phyloP scores from a whole-genome alignment of 305 asterid species.

The Andrographis paniculata region DNA sequence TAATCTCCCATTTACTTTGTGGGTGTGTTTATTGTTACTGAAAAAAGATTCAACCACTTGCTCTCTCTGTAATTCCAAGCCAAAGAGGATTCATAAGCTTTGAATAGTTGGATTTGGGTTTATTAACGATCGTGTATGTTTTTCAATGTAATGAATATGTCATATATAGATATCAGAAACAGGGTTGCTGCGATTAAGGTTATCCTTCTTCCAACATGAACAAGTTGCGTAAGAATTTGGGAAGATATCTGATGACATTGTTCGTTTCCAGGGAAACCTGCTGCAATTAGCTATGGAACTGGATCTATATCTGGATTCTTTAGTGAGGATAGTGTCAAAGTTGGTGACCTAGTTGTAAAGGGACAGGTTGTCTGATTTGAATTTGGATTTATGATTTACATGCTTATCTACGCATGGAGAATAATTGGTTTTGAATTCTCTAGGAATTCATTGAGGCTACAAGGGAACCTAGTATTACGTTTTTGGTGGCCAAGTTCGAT shows the following conservation, averaged over 20 bases:
- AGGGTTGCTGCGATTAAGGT: no score
- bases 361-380: neutral
- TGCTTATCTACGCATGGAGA: neutral
- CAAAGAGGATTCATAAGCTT: no score
- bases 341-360: slow-evolving; percentile 3
- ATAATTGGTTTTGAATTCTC: neutral
- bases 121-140: no score
- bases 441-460: slow-evolving; percentile 5
- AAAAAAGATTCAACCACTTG: no score
- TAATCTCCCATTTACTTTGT: no score
- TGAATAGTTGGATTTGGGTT: no score
- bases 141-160: no score
- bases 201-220: no score
- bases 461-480: slow-evolving; percentile 1
- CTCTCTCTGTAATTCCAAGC: no score
- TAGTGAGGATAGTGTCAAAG: slow-evolving; percentile 3
- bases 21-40: no score
- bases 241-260: neutral
- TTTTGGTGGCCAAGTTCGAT: slow-evolving; percentile 5
- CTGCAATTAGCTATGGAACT: neutral
- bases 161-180: no score
- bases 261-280: neutral
- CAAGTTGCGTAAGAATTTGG: no score
- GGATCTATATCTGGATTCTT: slow-evolving; percentile 7
- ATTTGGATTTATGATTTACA: neutral